These are phyloP conservation scores for Malus hybrid DNA, from an alignment of 331 rosid genomes.

Conservation along the genomic window DNA sequence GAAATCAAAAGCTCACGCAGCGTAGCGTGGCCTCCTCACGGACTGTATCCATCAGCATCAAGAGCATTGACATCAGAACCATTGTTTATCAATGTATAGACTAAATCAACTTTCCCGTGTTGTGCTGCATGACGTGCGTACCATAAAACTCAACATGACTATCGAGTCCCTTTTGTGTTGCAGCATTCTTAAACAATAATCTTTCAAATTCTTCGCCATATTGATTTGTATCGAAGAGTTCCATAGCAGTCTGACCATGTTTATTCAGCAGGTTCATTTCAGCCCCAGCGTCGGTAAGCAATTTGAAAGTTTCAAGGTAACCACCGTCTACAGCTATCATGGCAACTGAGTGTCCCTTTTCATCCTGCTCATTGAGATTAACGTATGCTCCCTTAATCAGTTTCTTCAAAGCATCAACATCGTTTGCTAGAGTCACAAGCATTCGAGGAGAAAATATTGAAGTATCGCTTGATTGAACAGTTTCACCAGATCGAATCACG, in stretches of 20 bases:
- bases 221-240: constrained; percentile 27
- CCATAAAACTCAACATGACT: constrained; percentile 4
- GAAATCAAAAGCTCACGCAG: constrained; percentile 40
- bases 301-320: constrained; percentile 30
- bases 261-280: constrained; percentile 32
- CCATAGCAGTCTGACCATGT: constrained; percentile 30
- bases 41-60: constrained; percentile 38
- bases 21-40: constrained; percentile 32
- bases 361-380: constrained; percentile 40
- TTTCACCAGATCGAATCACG: constrained; percentile 23
- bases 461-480: constrained; percentile 32
- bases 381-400: constrained; percentile 20
- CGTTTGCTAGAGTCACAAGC: constrained; percentile 28
- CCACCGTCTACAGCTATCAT: constrained; percentile 42
- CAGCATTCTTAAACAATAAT: constrained; percentile 26
- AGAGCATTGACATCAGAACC: constrained; percentile 33
- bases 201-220: constrained; percentile 25
- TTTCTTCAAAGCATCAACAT: constrained; percentile 34
- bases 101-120: constrained; percentile 29
- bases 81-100: constrained; percentile 15
- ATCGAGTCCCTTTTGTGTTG: background rate
- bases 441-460: constrained; percentile 33
- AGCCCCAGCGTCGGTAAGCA: constrained; percentile 47
- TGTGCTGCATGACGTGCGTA: constrained; percentile 34
- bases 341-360: constrained; percentile 43